phyloP scores from a whole-genome alignment of 2,329 filamentous ascomycete genomes.

The Camillea tinctor region DNA sequence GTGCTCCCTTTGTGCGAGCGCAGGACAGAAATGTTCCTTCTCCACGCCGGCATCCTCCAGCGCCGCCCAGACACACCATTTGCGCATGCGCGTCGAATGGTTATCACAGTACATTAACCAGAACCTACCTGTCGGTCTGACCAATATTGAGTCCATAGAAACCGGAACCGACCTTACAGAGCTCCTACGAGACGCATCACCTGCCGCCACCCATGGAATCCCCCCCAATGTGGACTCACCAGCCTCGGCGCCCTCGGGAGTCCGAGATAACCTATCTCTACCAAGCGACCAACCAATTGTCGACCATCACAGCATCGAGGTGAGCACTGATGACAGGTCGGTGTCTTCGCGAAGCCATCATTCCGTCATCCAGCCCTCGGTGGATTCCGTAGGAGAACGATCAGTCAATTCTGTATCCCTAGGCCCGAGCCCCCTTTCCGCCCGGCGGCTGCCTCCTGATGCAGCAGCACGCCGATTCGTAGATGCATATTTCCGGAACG shows the following conservation, averaged over 20 bases:
- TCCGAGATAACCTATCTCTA: neutral
- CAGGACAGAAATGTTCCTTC: slow-evolving; percentile 40
- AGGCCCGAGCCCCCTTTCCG: neutral
- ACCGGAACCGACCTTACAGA: slow-evolving; percentile 34
- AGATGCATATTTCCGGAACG: slow-evolving; percentile 45
- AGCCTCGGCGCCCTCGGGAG: neutral
- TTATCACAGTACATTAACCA: slow-evolving; percentile 38
- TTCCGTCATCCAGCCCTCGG: neutral
- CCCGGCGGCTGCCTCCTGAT: slow-evolving; percentile 17
- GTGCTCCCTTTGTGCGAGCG: slow-evolving; percentile 40
- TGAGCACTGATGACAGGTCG: slow-evolving; percentile 2
- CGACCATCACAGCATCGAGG: neutral
- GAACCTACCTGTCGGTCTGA: slow-evolving; percentile 22
- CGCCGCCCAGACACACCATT: slow-evolving; percentile 36
- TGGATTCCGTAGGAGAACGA: neutral
- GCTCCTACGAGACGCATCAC: slow-evolving; percentile 6
- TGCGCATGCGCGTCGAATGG: slow-evolving; percentile 42
- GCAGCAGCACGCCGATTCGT: slow-evolving; percentile 35
- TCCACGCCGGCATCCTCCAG: slow-evolving; percentile 30
- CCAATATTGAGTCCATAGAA: slow-evolving; percentile 36
- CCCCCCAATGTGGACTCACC: slow-evolving; percentile 13
- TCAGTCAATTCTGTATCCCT: neutral
- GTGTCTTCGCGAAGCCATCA: slow-evolving; percentile 3
- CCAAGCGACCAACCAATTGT: neutral
- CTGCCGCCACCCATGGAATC: neutral